Evolutionary conservation across 2,329 filamentous ascomycete genomes (phyloP).

Genomic region (Knufia petricola): DNA sequence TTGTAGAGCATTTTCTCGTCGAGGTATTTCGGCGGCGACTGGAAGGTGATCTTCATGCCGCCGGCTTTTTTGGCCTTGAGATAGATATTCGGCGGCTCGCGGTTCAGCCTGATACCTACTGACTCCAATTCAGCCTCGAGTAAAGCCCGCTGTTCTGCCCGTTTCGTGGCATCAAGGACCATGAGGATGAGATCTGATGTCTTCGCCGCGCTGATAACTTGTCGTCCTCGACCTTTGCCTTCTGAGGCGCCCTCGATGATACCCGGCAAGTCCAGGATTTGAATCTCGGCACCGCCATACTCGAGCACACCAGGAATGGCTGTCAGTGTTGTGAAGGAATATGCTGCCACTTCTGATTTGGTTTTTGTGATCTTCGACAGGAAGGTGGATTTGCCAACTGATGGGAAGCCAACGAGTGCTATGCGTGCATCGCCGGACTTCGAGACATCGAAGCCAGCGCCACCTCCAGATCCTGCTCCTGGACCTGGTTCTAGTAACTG

Average conservation of each 20-base stretch:
- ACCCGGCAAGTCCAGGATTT: conserved; percentile 91
- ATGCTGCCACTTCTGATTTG: conserved; percentile 88
- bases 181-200: conserved; percentile 75
- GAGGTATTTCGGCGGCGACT: conserved; percentile 73
- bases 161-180: conserved; percentile 93
- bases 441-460: conserved; percentile 79
- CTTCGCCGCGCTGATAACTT: conserved; percentile 95
- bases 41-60: conserved; percentile 98
- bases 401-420: conserved; percentile 95
- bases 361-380: conserved; percentile 99
- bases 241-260: conserved; percentile 97
- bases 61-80: conserved; percentile 92
- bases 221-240: conserved; percentile 87
- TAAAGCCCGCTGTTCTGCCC: conserved; percentile 80
- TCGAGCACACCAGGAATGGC: conserved; percentile 95
- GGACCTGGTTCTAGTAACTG: conserved; percentile 85
- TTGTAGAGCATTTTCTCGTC: conserved; percentile 99
- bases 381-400: conserved; percentile 97
- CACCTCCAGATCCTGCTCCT: conserved; percentile 66
- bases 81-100: conserved; percentile 93
- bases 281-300: conserved; percentile 96
- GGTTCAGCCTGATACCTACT: conserved; percentile 87
- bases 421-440: conserved; percentile 96
- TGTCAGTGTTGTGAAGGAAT: conserved; percentile 94
- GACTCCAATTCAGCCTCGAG: conserved; percentile 89